Percentiles rank a stretch among this genome's conserved stretches.
phyloP scores from a whole-genome alignment of 208 protist genomes.

The Strigomonas galati region DNA sequence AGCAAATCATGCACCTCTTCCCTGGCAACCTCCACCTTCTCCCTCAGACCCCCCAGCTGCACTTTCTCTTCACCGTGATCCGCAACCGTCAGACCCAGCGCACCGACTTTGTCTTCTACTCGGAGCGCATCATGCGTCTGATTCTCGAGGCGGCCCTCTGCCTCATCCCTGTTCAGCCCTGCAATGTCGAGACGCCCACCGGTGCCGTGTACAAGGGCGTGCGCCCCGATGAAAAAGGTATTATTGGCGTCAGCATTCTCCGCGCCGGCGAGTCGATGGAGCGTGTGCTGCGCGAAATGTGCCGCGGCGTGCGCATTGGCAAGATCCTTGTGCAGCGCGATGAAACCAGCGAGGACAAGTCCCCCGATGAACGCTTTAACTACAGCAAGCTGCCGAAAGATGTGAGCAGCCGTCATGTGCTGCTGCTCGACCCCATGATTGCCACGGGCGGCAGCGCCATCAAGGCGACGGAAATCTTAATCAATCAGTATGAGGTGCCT shows the following conservation, averaged over 20 bases:
- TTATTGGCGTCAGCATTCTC: slow-evolving; percentile 97
- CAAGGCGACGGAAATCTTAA: slow-evolving; percentile 76
- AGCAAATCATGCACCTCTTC: slow-evolving; percentile 64
- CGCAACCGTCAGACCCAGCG: slow-evolving; percentile 85
- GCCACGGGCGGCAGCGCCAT: slow-evolving; percentile 91
- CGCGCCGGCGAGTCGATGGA: slow-evolving; percentile 98
- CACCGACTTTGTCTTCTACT: slow-evolving; percentile 97
- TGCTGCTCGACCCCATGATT: slow-evolving; percentile 98
- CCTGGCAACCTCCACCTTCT: slow-evolving; percentile 63
- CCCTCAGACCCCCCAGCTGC: slow-evolving; percentile 86
- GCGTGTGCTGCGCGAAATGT: slow-evolving; percentile 89
- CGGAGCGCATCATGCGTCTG: slow-evolving; percentile 94
- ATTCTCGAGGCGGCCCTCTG: slow-evolving; percentile 92
- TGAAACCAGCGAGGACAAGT: slow-evolving; percentile 85
- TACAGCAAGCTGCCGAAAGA: slow-evolving; percentile 97
- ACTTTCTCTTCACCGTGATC: slow-evolving; percentile 95
- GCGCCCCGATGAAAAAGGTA: slow-evolving; percentile 60
- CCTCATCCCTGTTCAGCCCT: slow-evolving; percentile 82
- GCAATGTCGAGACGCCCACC: slow-evolving; percentile 91
- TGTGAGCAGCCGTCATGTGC: slow-evolving; percentile 83
- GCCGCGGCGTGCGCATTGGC: slow-evolving; percentile 95
- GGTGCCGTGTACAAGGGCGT: slow-evolving; percentile 75
- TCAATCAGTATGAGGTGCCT: slow-evolving; percentile 71
- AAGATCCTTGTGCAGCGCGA: slow-evolving; percentile 98
- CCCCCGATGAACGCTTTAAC: slow-evolving; percentile 87